Conservation (phyloP, 2,329 filamentous ascomycete genomes). For the Stagonosporopsis chrysanthemi region DNA sequence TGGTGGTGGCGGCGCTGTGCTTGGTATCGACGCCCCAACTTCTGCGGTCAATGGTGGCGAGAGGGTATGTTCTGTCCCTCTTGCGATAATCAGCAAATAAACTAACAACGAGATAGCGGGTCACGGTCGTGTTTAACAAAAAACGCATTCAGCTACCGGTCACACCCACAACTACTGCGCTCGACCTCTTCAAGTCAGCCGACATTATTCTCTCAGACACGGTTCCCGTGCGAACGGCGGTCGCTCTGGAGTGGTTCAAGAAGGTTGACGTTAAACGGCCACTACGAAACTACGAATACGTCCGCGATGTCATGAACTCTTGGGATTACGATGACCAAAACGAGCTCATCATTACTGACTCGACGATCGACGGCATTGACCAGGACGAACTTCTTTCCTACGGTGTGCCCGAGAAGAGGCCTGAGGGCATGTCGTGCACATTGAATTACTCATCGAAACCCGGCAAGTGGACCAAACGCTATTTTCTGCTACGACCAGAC, state of each 20-base stretch:
- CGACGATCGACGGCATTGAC: constrained; percentile 61
- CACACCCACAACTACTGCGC: constrained; percentile 74
- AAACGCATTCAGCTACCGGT: constrained; percentile 75
- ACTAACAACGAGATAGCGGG: constrained; percentile 59
- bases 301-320: constrained; percentile 89
- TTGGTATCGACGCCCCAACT: constrained; percentile 75
- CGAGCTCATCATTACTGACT: constrained; percentile 70
- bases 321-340: constrained; percentile 88
- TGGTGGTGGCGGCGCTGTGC: constrained; percentile 58
- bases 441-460: constrained; percentile 82
- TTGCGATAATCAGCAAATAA: neutral
- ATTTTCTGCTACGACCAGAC: constrained; percentile 73
- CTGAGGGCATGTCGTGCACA: constrained; percentile 71
- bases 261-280: constrained; percentile 81
- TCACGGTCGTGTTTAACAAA: constrained; percentile 76
- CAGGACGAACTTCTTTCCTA: constrained; percentile 69
- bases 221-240: constrained; percentile 70
- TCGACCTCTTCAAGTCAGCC: constrained; percentile 75
- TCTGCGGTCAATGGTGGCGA: constrained; percentile 83
- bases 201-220: constrained; percentile 68
- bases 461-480: constrained; percentile 89
- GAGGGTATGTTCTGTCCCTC: constrained; percentile 61
- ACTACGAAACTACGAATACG: constrained; percentile 82
- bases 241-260: constrained; percentile 80
- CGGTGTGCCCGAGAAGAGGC: constrained; percentile 69